Evolutionary conservation across 306 rosid species (phyloP).

Genomic region (Cicer bijugum): DNA sequence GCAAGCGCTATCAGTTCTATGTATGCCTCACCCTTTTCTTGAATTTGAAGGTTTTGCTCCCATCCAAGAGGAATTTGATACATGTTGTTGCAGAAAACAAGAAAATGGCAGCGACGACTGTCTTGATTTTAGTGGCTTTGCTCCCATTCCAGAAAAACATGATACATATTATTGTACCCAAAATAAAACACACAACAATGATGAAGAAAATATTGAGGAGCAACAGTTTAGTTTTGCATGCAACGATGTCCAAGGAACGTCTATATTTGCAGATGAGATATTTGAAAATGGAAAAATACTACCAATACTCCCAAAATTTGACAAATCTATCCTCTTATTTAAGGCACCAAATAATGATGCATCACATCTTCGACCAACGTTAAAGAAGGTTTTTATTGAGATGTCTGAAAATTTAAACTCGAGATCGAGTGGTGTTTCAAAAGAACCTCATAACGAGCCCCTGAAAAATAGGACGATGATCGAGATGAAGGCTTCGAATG

Average conservation of each 20-base stretch:
- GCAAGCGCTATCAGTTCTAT: background rate
- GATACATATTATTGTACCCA: background rate
- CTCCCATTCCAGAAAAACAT: no score
- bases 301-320: constrained; percentile 48
- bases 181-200: background rate
- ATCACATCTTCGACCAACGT: constrained; percentile 41
- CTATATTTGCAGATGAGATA: constrained; percentile 52
- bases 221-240: constrained; percentile 62
- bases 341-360: background rate
- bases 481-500: background rate
- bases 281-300: constrained; percentile 69
- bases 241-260: constrained; percentile 46
- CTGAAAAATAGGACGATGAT: no score
- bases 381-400: constrained; percentile 60
- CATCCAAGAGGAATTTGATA: no score
- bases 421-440: background rate
- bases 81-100: no score
- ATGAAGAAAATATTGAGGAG: background rate
- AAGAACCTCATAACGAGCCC: background rate
- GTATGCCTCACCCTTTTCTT: background rate
- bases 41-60: no score
- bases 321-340: constrained; percentile 42
- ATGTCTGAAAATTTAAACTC: background rate
- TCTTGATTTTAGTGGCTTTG: no score
- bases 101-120: no score